Evolutionary conservation across 257 asterid species (phyloP).

Genomic region (Nicotiana attenuata): DNA sequence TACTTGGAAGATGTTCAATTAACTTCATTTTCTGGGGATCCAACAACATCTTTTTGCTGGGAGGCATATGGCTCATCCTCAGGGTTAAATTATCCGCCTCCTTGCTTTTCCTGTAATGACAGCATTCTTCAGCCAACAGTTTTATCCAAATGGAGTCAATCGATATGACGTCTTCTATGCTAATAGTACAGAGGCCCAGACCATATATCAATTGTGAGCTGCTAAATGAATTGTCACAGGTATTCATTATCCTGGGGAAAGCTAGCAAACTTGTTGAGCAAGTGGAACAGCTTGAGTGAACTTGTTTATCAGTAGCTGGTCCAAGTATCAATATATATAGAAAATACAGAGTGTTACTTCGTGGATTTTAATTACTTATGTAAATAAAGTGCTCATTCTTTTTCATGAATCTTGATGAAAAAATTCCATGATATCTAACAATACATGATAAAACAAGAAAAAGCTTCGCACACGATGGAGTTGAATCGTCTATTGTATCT

Average conservation of each 20-base stretch:
- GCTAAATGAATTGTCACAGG: not conserved
- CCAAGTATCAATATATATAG: not conserved
- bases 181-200: not conserved
- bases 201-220: not conserved
- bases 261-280: not conserved
- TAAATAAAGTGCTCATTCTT: not conserved
- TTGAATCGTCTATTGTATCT: not conserved
- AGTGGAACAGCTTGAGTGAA: not conserved
- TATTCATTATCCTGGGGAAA: not conserved
- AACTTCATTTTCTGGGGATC: conserved; percentile 26
- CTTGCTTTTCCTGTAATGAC: conserved; percentile 56
- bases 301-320: not conserved
- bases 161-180: not conserved
- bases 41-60: conserved; percentile 59
- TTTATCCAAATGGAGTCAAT: not conserved
- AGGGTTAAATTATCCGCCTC: conserved; percentile 43
- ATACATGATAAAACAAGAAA: not conserved
- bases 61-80: conserved; percentile 62
- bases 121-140: conserved; percentile 22
- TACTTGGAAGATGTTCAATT: conserved; percentile 54
- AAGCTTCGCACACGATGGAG: not conserved
- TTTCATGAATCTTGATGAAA: not conserved
- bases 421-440: not conserved
- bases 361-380: not conserved
- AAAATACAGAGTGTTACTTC: not conserved